Conservation (phyloP, 805 yeast genomes). For the Brettanomyces naardenensis region DNA sequence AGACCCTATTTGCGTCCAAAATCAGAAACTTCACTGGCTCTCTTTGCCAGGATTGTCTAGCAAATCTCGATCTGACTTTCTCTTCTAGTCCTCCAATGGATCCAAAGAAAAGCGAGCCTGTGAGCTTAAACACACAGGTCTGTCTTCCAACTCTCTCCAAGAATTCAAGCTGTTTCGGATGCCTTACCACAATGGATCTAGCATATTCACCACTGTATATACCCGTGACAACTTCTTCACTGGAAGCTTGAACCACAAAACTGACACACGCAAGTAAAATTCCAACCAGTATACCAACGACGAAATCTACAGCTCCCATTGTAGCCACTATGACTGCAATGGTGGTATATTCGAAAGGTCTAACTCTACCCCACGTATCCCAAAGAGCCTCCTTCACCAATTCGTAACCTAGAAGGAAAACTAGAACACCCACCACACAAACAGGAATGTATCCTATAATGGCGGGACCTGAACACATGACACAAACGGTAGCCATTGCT, state of each 20-base stretch:
- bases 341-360: conserved; percentile 74
- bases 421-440: conserved; percentile 90
- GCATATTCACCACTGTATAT: conserved; percentile 84
- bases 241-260: conserved; percentile 90
- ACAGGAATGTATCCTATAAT: conserved; percentile 93
- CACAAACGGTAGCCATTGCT: conserved; percentile 69
- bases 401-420: conserved; percentile 87
- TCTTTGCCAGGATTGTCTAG: conserved; percentile 36
- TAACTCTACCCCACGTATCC: conserved; percentile 76
- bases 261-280: conserved; percentile 86
- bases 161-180: conserved; percentile 81
- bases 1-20: conserved; percentile 77
- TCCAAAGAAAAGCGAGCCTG: conserved; percentile 90
- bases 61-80: conserved; percentile 58
- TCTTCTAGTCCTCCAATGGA: conserved; percentile 89
- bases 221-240: conserved; percentile 73
- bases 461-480: conserved; percentile 84
- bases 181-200: conserved; percentile 86
- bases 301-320: conserved; percentile 96
- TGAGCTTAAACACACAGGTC: conserved; percentile 76
- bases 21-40: conserved; percentile 74
- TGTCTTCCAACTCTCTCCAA: conserved; percentile 83
- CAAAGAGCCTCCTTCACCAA: conserved; percentile 75
- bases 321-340: conserved; percentile 80
- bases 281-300: conserved; percentile 85